Base-by-base conservation (phyloP, 345 rosid species). In the Brassica incana region DNA sequence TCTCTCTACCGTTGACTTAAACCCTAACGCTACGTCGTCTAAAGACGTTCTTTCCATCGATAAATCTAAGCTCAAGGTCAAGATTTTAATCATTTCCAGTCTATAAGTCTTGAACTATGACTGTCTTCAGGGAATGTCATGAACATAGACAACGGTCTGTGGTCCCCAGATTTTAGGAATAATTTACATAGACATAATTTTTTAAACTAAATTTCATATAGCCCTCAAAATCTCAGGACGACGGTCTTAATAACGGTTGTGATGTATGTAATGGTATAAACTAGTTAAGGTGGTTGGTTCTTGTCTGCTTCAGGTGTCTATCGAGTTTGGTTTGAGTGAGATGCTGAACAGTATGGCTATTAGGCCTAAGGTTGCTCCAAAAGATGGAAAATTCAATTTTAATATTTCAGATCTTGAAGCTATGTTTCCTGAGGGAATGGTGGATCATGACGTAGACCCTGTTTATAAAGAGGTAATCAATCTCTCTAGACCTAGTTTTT, bases 291-390 rank as follows among this genome's bases (percentile, higher is more conserved):
- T 67, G 73, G 43, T 38, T 7, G 43, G 5, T 38, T 58, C 43
- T 75, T 5, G 30, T 67, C 1, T 52, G 29, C 14, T 43, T 78
- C 83, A 95, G 98, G 94, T 90, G 1, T 83, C 90, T 6, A 81
- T 95, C 15, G 98, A 93, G 75, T 84, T 78, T 84, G 98, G 98
- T 56, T 77, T 95, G 78, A 85, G 94, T 12, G 96, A 90, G 85
- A 83, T 91, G 89, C 25, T 95, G 79, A 90, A 85, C 68, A 59
- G 66, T 68, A 69, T 76, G 38, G 86, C 97, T 71, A 90, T 93
- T 8, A 78, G 80, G 52, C 65, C 11, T 66, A 78, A 85, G 59
- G 5, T 65, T 48, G 93, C 88, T 18, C 97, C 99, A 9, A 78
- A 84, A 77, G 87, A 88, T 74, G 91, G 89, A 14, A 76, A 76